Evolutionary conservation across 352 stramenopile genomes (phyloP), one percentile per base, ranked within the genome.

Genomic region (Globisporangium carolinianum): DNA sequence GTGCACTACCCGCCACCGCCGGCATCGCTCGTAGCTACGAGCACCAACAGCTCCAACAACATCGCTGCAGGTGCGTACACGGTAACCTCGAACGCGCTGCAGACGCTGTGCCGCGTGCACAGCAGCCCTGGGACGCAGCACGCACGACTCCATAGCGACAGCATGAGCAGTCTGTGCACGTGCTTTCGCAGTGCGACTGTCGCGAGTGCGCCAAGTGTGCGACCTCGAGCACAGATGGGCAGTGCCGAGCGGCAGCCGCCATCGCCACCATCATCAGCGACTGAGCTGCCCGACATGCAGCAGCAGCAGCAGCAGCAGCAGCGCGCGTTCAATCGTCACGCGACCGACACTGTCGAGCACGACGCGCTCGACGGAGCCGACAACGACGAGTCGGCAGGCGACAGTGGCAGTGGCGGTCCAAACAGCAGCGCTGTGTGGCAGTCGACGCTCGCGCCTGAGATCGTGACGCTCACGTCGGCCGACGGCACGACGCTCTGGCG

Each of bases 401-500:
- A 43, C 39, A 12, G 11, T 43, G 7, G 39, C 7, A 43, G 7
- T 43, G 39, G 11, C 39, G 39, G 11, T 43, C 1, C 39, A 32
- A 32, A 32, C 24, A 32, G 38, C 36, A 37, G 42, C 47, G 15
- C 14, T 11, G 51, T 55, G 17, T 63, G 58, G 58, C 15, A 46
- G 1, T 47, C 66, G 15, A 45, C 48, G 15, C 24, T 47, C 17
- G 42, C 38, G 14, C 32, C 62, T 0, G 62, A 69, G 39, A 70
- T 62, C 15, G 36, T 63, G 15, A n/a, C 51, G 2, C 42, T 73
- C 6, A 62, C 60, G 0, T 71, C 65, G 6, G 60, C 65, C 12
- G 60, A 60, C 6, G 76, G 76, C 5, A 62, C 60, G 1, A 53
- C 50, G 0, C 42, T 86, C 9, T 91, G 75, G 75, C 74, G 76